Evolutionary conservation across 2,329 filamentous ascomycete species (phyloP), one percentile per base, ranked within the genome.

Genomic region (Tympanopsis confertula): DNA sequence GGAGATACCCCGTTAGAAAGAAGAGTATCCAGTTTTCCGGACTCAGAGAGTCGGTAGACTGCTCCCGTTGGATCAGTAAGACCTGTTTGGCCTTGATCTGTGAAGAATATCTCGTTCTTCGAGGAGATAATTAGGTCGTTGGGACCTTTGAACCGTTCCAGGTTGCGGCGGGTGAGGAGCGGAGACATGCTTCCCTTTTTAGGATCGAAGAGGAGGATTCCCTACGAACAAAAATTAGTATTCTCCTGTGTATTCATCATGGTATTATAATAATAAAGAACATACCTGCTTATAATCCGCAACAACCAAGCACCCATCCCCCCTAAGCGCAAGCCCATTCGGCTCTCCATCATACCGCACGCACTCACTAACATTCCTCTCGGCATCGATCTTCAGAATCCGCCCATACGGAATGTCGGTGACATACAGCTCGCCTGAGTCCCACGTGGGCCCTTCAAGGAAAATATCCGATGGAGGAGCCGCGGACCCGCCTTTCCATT

Each of bases 81-180:
- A 3, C 60, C 59, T 0, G 61, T 63, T 35, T 64, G 61, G 0
- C 62, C 61, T 45, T 65, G 62, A 30, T 65, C 60, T 2, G 62
- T 65, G 24, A 65, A 65, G 45, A 62, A 65, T 3, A 65, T 41
- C 19, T 59, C 55, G 3, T 49, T 46, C 13, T 51, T 50, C 0
- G 55, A 59, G 19, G 58, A 57, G 3, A 62, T 36, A 13, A 63
- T 53, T 1, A 65, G 44, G 38, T 65, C 61, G 35, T 65, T 65
- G 0, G 55, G 56, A 0, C 61, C 60, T 38, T 64, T 65, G 47
- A 65, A 65, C 3, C 59, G 49, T 35, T 63, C 60, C 1, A 65
- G 50, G 30, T 65, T 57, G 35, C 50, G 50, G n/a, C 54, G 46
- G 4, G 54, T 53, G 10, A 63, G 37, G 15, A 54, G 48, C 0